These are phyloP conservation scores for Pythium angustatum DNA, from an alignment of 352 stramenopile genomes.

Conservation along the genomic window DNA sequence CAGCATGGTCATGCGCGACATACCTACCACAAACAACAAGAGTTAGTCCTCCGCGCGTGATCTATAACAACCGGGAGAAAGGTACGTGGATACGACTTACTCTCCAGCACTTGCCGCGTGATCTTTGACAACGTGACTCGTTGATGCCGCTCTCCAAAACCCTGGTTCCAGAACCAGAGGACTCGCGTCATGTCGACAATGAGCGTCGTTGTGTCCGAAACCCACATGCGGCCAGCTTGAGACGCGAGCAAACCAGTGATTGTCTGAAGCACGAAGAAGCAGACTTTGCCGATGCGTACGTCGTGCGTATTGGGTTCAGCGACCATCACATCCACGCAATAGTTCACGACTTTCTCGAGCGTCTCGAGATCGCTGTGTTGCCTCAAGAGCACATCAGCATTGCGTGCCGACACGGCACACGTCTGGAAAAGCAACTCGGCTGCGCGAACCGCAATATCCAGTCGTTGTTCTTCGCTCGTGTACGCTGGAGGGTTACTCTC, in stretches of 20 bases:
- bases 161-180: slow-evolving; percentile 76
- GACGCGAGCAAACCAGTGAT: slow-evolving; percentile 67
- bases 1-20: slow-evolving; percentile 61
- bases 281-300: slow-evolving; percentile 45
- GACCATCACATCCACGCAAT: slow-evolving; percentile 63
- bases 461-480: slow-evolving; percentile 44
- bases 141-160: slow-evolving; percentile 23
- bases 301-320: slow-evolving; percentile 35
- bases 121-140: slow-evolving; percentile 65
- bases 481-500: slow-evolving; percentile 41
- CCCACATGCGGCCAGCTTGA: slow-evolving; percentile 55
- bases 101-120: slow-evolving; percentile 74
- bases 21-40: slow-evolving; percentile 30
- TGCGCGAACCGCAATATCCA: slow-evolving; percentile 61
- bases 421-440: slow-evolving; percentile 70
- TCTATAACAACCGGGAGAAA: too few species aligned
- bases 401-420: slow-evolving; percentile 60
- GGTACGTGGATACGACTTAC: slow-evolving; percentile 32
- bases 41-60: background rate
- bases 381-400: slow-evolving; percentile 59
- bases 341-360: slow-evolving; percentile 71
- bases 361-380: slow-evolving; percentile 43
- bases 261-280: slow-evolving; percentile 70
- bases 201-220: slow-evolving; percentile 57
- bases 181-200: slow-evolving; percentile 71